phyloP scores from a whole-genome alignment of 208 protist genomes.

The Acanthamoeba lenticulata region DNA sequence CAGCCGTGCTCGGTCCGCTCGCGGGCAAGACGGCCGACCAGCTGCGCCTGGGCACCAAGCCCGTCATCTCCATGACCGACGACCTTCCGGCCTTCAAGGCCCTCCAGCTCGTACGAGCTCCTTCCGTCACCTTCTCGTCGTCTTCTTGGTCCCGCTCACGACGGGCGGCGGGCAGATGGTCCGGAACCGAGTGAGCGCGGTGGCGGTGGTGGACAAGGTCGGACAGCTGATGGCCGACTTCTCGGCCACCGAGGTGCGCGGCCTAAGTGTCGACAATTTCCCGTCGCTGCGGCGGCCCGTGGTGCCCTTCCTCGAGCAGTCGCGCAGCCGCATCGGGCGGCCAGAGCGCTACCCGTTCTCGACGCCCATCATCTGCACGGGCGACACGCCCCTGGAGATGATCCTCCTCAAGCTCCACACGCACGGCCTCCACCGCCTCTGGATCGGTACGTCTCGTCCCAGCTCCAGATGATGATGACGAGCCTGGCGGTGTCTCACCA shows the following conservation, averaged over 20 bases:
- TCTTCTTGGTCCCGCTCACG: background rate
- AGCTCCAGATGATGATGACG: too few species aligned
- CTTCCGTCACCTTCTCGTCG: background rate
- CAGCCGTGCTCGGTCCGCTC: background rate
- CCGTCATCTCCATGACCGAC: conserved; percentile 34
- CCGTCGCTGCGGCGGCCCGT: background rate
- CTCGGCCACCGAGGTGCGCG: conserved; percentile 7
- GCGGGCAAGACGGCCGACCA: conserved; percentile 30
- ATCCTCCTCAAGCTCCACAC: conserved; percentile 45
- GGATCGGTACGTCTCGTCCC: background rate
- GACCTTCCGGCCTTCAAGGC: background rate
- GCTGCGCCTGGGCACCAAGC: conserved; percentile 21
- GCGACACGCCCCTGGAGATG: background rate
- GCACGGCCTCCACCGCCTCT: conserved; percentile 26
- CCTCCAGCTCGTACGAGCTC: background rate
- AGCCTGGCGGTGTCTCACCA: too few species aligned
- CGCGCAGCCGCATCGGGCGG: background rate
- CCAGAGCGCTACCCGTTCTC: background rate
- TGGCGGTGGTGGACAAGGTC: conserved; percentile 10
- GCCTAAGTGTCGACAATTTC: background rate
- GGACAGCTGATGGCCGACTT: conserved; percentile 43
- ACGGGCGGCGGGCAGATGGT: background rate
- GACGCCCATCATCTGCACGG: conserved; percentile 41
- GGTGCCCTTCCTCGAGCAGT: background rate
- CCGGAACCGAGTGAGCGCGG: background rate